Conservation (phyloP, 768 basidiomycete genomes). For the Lyophyllum atratum region DNA sequence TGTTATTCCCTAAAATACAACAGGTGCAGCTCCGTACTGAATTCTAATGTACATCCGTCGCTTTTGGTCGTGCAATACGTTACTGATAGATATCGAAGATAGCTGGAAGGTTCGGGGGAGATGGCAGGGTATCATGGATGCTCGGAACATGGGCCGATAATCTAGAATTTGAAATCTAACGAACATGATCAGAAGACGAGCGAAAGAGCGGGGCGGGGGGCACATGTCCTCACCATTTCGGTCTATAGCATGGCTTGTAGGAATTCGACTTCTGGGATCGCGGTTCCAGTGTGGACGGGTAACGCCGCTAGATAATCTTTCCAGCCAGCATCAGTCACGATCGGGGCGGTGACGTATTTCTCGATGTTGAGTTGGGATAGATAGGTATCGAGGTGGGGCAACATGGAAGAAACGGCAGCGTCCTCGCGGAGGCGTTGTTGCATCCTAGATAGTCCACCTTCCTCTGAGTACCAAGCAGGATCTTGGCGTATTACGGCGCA, state of each 20-base stretch:
- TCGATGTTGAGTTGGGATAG: conserved; percentile 48
- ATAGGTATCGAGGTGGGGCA: conserved; percentile 42
- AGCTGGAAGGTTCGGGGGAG: background rate
- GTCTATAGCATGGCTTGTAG: conserved; percentile 46
- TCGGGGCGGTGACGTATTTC: conserved; percentile 53
- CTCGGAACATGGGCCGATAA: background rate
- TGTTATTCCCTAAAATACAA: background rate
- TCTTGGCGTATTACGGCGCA: conserved; percentile 53
- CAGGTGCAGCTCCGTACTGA: background rate
- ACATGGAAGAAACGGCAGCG: conserved; percentile 41
- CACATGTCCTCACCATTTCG: background rate
- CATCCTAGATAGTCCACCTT: conserved; percentile 47
- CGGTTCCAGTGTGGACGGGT: conserved; percentile 44
- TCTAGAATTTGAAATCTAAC: background rate
- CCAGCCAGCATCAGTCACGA: conserved; percentile 53
- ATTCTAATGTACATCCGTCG: background rate
- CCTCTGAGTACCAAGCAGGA: conserved; percentile 61
- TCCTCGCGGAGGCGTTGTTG: conserved; percentile 51
- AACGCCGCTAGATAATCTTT: conserved; percentile 43
- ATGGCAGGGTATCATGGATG: conserved; percentile 1
- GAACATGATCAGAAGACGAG: background rate
- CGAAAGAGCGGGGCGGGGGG: background rate
- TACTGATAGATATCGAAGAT: conserved; percentile 8
- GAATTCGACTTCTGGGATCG: conserved; percentile 35
- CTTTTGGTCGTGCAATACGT: background rate